These are phyloP conservation scores for Debaryomyces sp. DNA, from an alignment of 1,139 yeast genomes.

Conservation along the genomic window DNA sequence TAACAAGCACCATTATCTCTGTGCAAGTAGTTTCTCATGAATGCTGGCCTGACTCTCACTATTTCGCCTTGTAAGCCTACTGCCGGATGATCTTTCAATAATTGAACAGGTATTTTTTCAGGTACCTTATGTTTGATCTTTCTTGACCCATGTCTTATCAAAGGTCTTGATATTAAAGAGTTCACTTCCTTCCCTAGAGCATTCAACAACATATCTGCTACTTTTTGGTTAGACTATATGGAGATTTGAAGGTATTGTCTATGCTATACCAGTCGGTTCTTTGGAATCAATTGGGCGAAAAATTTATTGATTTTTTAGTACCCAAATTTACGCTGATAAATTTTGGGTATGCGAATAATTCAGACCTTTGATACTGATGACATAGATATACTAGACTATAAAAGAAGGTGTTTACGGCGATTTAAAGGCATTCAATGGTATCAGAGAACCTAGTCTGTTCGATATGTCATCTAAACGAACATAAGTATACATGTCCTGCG, in stretches of 20 bases:
- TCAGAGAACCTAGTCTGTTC: constrained; percentile 35
- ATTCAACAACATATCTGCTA: constrained; percentile 4
- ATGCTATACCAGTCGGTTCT: neutral
- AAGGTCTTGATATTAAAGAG: constrained; percentile 4
- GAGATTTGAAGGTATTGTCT: neutral
- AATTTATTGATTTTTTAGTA: constrained; percentile 6
- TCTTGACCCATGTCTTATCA: constrained; percentile 14
- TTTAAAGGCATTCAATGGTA: neutral
- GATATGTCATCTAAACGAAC: constrained; percentile 48
- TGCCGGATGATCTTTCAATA: constrained; percentile 64
- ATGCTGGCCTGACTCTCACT: constrained; percentile 74
- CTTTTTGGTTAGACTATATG: neutral
- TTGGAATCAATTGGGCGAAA: constrained; percentile 5
- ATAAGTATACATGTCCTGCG: constrained; percentile 84
- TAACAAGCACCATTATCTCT: constrained; percentile 73
- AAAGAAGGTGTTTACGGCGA: neutral
- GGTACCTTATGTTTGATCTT: constrained; percentile 12
- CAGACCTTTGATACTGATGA: constrained; percentile 1
- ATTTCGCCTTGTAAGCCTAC: constrained; percentile 73
- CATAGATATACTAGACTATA: neutral
- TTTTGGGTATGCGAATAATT: neutral
- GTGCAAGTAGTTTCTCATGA: constrained; percentile 80
- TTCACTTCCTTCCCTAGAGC: neutral
- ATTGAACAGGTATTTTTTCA: constrained; percentile 67
- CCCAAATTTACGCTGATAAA: constrained; percentile 4